These are phyloP conservation scores for Neurospora crassa DNA, from an alignment of 2,329 filamentous ascomycete genomes.

Conservation along the genomic window DNA sequence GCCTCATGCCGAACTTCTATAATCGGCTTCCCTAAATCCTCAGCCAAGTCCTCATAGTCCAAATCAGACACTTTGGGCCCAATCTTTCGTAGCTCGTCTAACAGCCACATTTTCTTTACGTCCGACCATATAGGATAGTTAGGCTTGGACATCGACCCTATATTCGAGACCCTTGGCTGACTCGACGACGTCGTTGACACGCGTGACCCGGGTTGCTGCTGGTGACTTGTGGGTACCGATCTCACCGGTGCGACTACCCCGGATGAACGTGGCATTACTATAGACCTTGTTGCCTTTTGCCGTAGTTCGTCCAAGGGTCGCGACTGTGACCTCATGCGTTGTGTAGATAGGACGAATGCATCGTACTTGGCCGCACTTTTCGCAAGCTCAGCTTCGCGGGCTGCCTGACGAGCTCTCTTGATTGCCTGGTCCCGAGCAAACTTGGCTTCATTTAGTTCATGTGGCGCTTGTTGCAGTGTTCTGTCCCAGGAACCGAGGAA, in stretches of 20 bases:
- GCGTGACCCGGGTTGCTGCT: not conserved
- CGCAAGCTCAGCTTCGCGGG: not conserved
- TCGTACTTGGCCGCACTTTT: not conserved
- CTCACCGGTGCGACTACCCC: not conserved
- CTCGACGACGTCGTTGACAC: not conserved
- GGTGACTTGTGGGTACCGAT: not conserved
- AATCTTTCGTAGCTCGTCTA: not conserved
- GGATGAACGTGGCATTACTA: not conserved
- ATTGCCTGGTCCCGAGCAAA: conserved; percentile 3
- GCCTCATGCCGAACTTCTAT: not conserved
- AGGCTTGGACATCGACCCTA: not conserved
- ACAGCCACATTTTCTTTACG: not conserved
- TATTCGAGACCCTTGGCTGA: not conserved
- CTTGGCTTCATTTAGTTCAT: conserved; percentile 3
- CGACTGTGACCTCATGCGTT: not conserved
- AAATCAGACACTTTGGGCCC: not conserved
- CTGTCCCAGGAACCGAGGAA: conserved; percentile 4
- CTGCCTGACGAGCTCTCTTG: not conserved
- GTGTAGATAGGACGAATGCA: not conserved
- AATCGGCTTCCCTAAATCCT: not conserved
- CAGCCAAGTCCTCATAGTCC: not conserved
- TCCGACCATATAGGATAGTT: not conserved
- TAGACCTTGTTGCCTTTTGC: not conserved
- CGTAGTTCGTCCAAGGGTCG: not conserved
- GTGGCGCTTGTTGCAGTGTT: conserved; percentile 1